Evolutionary conservation across 345 rosid genomes (phyloP).

Genomic region (Mercurialis annua): DNA sequence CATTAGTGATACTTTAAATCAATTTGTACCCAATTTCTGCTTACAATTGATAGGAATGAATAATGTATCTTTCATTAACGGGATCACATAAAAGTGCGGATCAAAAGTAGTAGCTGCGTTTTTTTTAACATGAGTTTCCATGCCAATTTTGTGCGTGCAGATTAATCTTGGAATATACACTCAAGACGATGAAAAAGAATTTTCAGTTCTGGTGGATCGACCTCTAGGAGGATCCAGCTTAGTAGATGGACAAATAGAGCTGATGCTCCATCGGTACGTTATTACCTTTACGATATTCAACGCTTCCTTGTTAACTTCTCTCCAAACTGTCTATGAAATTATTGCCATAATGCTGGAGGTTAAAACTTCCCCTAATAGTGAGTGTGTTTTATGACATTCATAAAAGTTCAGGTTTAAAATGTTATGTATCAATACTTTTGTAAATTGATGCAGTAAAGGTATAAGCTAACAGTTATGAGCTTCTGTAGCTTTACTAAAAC

Average conservation of each 20-base stretch:
- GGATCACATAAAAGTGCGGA: background rate
- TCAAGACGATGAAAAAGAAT: constrained; percentile 67
- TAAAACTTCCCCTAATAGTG: background rate
- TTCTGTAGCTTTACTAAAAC: constrained; percentile 10
- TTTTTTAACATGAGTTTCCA: background rate
- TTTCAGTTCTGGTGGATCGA: constrained; percentile 91
- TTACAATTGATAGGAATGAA: background rate
- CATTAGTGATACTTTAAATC: background rate
- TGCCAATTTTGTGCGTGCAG: constrained; percentile 38
- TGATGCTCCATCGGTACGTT: constrained; percentile 88
- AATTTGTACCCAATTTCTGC: background rate
- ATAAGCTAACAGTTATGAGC: background rate
- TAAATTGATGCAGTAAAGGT: background rate
- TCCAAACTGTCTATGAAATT: background rate
- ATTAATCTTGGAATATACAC: constrained; percentile 85
- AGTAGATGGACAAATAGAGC: constrained; percentile 88
- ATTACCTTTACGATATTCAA: constrained; percentile 6
- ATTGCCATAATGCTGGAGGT: background rate
- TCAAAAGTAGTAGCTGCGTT: background rate
- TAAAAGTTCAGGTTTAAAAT: background rate
- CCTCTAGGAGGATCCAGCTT: constrained; percentile 86
- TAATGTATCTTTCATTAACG: background rate
- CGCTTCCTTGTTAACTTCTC: background rate
- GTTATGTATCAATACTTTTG: background rate
- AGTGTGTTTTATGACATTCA: background rate